Percentiles rank a stretch among this genome's conserved stretches.
Conservation (phyloP, 129 eudicot species). For the Kitagawia praeruptora region DNA sequence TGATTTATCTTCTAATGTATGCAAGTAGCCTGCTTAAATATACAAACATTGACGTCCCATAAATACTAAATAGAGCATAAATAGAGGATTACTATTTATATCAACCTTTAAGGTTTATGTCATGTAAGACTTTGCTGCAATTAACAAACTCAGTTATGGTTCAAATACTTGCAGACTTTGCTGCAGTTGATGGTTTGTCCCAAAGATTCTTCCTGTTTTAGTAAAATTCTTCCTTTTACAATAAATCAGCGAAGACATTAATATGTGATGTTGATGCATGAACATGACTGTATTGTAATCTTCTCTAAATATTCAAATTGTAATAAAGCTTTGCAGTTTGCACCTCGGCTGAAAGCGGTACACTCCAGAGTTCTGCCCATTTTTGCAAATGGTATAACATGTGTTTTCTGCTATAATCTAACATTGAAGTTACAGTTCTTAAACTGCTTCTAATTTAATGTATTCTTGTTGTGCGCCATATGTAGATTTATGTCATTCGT, state of each 20-base stretch:
- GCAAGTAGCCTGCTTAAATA: slow-evolving; percentile 7
- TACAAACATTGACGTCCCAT: too few species aligned
- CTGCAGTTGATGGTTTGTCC: slow-evolving; percentile 71
- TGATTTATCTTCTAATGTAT: not conserved
- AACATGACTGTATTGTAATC: slow-evolving; percentile 13
- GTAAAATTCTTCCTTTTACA: slow-evolving; percentile 10
- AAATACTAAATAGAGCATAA: too few species aligned
- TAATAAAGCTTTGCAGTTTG: slow-evolving; percentile 76
- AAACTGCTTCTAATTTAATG: not conserved
- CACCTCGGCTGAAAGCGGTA: slow-evolving; percentile 86
- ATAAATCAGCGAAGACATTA: slow-evolving; percentile 5
- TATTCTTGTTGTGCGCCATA: not conserved
- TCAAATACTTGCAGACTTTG: slow-evolving; percentile 92
- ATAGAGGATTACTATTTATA: too few species aligned
- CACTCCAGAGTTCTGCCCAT: slow-evolving; percentile 87
- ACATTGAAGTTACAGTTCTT: not conserved
- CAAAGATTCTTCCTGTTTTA: slow-evolving; percentile 12
- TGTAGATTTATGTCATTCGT: not conserved
- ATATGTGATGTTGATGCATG: slow-evolving; percentile 8
- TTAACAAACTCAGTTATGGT: slow-evolving; percentile 97
- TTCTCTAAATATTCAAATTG: slow-evolving; percentile 18
- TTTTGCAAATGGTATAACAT: slow-evolving; percentile 76
- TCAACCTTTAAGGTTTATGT: too few species aligned
- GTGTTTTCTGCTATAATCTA: slow-evolving; percentile 12
- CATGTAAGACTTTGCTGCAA: too few species aligned